Conservation (phyloP, 2,329 filamentous ascomycete genomes). For the Calonectria multiphialidica region DNA sequence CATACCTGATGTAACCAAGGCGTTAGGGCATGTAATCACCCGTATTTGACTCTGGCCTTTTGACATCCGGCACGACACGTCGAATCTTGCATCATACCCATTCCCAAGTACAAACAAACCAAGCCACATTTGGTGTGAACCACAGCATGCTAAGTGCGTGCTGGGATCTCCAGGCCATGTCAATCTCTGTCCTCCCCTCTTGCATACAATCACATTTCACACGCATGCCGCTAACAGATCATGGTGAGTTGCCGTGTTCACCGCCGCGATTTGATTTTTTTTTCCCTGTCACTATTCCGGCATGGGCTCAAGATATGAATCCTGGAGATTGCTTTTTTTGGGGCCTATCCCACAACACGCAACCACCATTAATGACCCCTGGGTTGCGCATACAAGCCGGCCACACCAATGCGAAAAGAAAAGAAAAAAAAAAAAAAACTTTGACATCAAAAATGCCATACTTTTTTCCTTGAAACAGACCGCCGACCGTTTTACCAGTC, state of each 20-base stretch:
- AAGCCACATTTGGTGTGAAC: conserved; percentile 13
- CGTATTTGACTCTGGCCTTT: neutral
- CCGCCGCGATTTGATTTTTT: neutral
- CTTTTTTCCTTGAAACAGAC: neutral
- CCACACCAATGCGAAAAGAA: neutral
- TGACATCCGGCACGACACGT: neutral
- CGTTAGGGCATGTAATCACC: neutral
- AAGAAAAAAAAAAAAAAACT: neutral
- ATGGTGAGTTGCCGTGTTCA: neutral
- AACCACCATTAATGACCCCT: neutral
- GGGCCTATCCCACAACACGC: conserved; percentile 1
- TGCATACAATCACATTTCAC: conserved; percentile 4
- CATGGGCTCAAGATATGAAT: conserved; percentile 1
- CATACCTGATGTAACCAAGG: neutral
- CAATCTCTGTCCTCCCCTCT: neutral
- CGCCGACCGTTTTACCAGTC: neutral
- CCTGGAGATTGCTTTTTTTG: conserved; percentile 5
- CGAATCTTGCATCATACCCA: neutral
- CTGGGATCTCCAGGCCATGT: neutral
- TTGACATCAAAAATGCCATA: neutral
- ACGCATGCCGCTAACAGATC: neutral
- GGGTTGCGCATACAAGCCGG: neutral
- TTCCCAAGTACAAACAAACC: neutral
- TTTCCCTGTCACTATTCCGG: neutral
- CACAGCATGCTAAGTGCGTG: neutral